Evolutionary conservation across 306 rosid species (phyloP), one percentile per base, ranked within the genome.

Genomic region (Cicer cuneatum): DNA sequence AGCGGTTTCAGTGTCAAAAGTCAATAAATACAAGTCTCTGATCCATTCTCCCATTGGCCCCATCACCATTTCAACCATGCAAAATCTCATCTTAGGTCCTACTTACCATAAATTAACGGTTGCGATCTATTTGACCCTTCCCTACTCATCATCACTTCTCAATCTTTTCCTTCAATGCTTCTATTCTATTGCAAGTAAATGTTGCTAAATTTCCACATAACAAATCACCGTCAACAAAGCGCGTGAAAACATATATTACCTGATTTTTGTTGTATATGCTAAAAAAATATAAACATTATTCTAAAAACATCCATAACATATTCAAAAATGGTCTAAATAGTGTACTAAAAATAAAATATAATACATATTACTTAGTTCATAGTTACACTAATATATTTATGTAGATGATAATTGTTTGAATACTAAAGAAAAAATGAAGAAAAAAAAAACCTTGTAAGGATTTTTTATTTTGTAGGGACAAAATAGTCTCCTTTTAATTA

Each of bases 121-220:
- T 16, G 13, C 15, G 84, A 88, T 88, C 73, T 5, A 18, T 72
- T 88, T 84, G 84, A 88, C 87, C 62, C 59, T 33, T 3, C 18
- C 29, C 52, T 57, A 60, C 66, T 29, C 1, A 19, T 48, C 24
- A 74, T 63, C 46, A 16, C 48, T 64, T 64, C 57, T n/a, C 33
- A 71, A 52, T 53, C 62, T 77, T 52, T 40, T 40, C 66, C 73
- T 73, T 73, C 46, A 74, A 68, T 70, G 74, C 45, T 53, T 66
- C 79, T 7, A 7, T 39, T 61, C n/a, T 46, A 43, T 59, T 46
- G 16, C 39, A 61, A 79, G 69, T 81, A 40, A 64, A 5, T 64
- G 19, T 18, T 1, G 1, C 1, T 1, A 13, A 5, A 5, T 42
- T 21, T 41, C 71, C 38, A 0, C 10, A 10, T 19, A 19, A 21